Base-by-base conservation (phyloP, 306 rosid species). In the Mimosa bimucronata region DNA sequence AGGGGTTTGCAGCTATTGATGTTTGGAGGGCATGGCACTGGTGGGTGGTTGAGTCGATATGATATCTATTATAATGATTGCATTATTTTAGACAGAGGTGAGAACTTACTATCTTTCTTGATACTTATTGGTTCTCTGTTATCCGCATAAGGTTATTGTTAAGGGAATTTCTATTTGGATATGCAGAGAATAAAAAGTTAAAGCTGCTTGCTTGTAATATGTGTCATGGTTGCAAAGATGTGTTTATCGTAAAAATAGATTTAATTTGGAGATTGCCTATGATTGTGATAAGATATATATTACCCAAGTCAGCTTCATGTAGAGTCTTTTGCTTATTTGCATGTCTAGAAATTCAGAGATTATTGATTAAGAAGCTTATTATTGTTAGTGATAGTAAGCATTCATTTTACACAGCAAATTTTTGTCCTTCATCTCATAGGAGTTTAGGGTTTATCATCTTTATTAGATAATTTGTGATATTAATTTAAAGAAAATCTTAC, bases 21-120 rank as follows among this genome's bases (percentile, higher is more conserved):
- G 86, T 95, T 92, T 92, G 98, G 98, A 66, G 98, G 98, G 72
- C 98, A 95, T 83, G 98, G 98, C 58, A 95, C 98, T 48, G 98
- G 98, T 84, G 98, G 98, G 80, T 92, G 98, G 98, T 90, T 95
- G 87, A 95, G 98, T 86, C 97, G 98, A 76, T 95, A 95, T 79
- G 98, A 95, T 79, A 89, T 95, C 82, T 95, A 95, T 79, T 86
- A 91, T 86, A 91, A 92, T 74, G 97, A 95, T 81, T 89, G 98
- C 83, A 82, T 85, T 81, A 71, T 95, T 76, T 89, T 95, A 78
- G 98, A 95, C 83, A 86, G 98, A 84, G 90, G 98, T 95, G 84
- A 91, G 94, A 85, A 65, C 74, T 74, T 28, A 64, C 74, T 82
- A 31, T 86, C 65, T 62, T 52, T 71, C 42, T 69, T 57, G 74